Conservation (phyloP, 1,284 basidiomycete genomes). For the Ganoderma multipileum region DNA sequence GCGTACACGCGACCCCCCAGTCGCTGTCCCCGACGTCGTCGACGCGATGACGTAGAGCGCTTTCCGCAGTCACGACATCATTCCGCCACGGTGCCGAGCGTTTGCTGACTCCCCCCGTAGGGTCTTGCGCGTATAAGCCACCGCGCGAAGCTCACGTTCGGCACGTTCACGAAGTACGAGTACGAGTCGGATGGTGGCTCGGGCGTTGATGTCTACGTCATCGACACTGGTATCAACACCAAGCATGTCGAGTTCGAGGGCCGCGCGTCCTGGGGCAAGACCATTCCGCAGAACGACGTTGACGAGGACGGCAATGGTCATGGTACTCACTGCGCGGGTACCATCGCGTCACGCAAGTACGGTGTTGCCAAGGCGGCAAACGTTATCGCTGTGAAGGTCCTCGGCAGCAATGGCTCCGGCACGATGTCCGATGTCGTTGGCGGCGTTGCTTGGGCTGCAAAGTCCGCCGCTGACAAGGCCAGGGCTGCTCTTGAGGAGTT, state of each 20-base stretch:
- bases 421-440: constrained; percentile 94
- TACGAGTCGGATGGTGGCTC: constrained; percentile 82
- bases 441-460: constrained; percentile 88
- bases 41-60: not conserved
- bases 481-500: constrained; percentile 68
- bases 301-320: constrained; percentile 50
- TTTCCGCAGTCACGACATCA: constrained; percentile 1
- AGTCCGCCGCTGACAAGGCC: constrained; percentile 64
- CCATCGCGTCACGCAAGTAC: constrained; percentile 57
- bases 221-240: constrained; percentile 91
- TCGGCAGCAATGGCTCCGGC: constrained; percentile 94
- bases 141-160: constrained; percentile 77
- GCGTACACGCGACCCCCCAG: not conserved
- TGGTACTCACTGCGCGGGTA: constrained; percentile 51
- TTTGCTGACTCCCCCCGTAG: constrained; percentile 45
- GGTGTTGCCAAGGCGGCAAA: constrained; percentile 96
- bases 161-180: constrained; percentile 89
- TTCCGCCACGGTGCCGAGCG: constrained; percentile 4
- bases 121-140: constrained; percentile 97
- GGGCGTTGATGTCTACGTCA: constrained; percentile 78
- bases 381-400: constrained; percentile 96
- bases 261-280: constrained; percentile 48
- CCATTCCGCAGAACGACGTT: constrained; percentile 59
- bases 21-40: not conserved
- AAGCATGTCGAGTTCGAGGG: constrained; percentile 86